Evolutionary conservation across 2,329 filamentous ascomycete genomes (phyloP), one percentile per base, ranked within the genome.

Genomic region (Alternaria sp.): DNA sequence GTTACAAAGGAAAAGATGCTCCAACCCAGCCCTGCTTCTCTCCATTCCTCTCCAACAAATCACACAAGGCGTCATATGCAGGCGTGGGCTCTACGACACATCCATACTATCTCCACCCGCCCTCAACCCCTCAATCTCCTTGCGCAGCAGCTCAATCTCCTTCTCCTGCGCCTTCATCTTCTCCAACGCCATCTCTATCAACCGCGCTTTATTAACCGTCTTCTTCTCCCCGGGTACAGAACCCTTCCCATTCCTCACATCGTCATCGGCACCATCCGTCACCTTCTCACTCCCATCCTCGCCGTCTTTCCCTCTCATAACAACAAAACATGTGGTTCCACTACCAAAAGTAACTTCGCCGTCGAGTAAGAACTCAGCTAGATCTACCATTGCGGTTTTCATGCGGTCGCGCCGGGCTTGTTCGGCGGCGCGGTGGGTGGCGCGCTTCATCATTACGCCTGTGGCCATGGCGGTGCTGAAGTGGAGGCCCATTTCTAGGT

Each of bases 401-500:
- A 76, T 76, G 21, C 74, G 62, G 47, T 76, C 74, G n/a, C 74
- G 71, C 11, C 74, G 71, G 12, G 74, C 74, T n/a, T 76, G 74
- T 59, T 76, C 74, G 3, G 74, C 74, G 2, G 74, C 74, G 3
- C 74, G 74, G 57, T 76, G 74, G 6, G 72, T 76, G 0, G 74
- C 74, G 44, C 74, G 71, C 62, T 74, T 74, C 74, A 76, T 76
- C 74, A 76, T 76, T 12, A 76, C 72, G 46, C 74, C 74, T 0
- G 74, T 74, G 15, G 74, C 72, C 74, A 76, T 76, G 59, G 74
- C 72, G 30, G 72, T 74, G 59, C 72, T 75, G 54, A 76, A 76
- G 59, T 76, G 74, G 25, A 76, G 50, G 8, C 74, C 74, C 74
- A 76, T 76, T 61, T 76, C 74, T 8, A 74, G 61, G 46, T 76